These are phyloP conservation scores for Gyromitra esculenta DNA, from an alignment of 2,329 filamentous ascomycete species.

Conservation along the genomic window DNA sequence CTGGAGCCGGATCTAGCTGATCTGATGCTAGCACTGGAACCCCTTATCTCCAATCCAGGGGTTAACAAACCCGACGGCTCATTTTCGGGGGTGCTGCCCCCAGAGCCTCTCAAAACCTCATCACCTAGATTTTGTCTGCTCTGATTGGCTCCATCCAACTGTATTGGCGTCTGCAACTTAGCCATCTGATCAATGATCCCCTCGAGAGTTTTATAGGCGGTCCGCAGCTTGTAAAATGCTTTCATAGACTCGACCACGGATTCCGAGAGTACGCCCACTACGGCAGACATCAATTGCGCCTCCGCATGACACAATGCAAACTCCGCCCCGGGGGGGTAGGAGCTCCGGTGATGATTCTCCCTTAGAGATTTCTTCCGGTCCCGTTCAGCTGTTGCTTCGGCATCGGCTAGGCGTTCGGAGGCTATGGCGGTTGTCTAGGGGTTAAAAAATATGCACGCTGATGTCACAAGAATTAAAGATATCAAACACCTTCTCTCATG, in stretches of 20 bases:
- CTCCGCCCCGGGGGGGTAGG: slow-evolving; percentile 87
- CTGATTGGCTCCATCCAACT: slow-evolving; percentile 32
- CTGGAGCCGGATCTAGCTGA: slow-evolving; percentile 27
- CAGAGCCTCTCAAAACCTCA: slow-evolving; percentile 7
- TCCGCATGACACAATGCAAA: slow-evolving; percentile 85
- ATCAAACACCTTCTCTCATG: slow-evolving; percentile 74
- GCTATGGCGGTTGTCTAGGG: slow-evolving; percentile 64
- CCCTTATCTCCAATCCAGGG: slow-evolving; percentile 43
- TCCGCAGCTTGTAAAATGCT: slow-evolving; percentile 91
- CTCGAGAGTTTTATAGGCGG: slow-evolving; percentile 85
- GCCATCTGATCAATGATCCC: slow-evolving; percentile 64
- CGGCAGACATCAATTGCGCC: slow-evolving; percentile 67
- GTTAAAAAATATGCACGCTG: slow-evolving; percentile 27
- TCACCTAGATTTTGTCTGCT: slow-evolving; percentile 34
- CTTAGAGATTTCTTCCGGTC: slow-evolving; percentile 80
- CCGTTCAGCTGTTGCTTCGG: slow-evolving; percentile 78
- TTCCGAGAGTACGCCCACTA: slow-evolving; percentile 89
- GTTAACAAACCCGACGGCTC: slow-evolving; percentile 32
- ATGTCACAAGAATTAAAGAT: slow-evolving; percentile 16
- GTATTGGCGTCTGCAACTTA: slow-evolving; percentile 30
- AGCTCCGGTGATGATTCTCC: slow-evolving; percentile 69
- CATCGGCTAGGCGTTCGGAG: slow-evolving; percentile 74
- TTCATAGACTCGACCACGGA: slow-evolving; percentile 89
- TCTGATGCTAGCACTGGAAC: slow-evolving; percentile 38
- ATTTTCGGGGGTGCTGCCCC: slow-evolving; percentile 21